Evolutionary conservation across 495 filamentous ascomycete species (phyloP).

Genomic region (Penicillium riverlandense): DNA sequence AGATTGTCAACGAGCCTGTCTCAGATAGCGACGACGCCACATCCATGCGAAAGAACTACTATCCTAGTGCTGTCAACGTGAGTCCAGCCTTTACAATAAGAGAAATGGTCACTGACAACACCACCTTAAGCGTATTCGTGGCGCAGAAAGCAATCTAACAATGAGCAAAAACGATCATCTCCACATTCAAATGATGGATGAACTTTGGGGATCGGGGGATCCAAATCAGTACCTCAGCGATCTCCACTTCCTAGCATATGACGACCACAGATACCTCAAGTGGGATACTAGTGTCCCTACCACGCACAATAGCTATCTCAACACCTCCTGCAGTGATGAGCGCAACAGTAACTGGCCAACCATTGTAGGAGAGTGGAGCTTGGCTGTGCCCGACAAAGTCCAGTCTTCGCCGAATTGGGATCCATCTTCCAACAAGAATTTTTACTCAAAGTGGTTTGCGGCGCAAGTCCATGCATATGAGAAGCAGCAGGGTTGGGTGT

Average conservation of each 20-base stretch:
- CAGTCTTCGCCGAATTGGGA: conserved; percentile 39
- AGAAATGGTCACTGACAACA: not conserved
- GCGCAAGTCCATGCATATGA: conserved; percentile 53
- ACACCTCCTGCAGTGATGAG: conserved; percentile 43
- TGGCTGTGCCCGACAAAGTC: conserved; percentile 39
- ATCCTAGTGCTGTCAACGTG: conserved; percentile 39
- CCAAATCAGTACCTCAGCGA: conserved; percentile 34
- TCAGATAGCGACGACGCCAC: conserved; percentile 20
- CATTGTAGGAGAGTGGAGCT: conserved; percentile 53
- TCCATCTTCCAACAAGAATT: conserved; percentile 36
- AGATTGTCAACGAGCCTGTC: conserved; percentile 55
- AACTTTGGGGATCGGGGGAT: conserved; percentile 45
- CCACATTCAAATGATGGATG: conserved; percentile 52
- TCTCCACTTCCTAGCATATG: conserved; percentile 39
- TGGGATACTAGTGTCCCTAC: conserved; percentile 36
- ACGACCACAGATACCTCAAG: conserved; percentile 50
- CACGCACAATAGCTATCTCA: conserved; percentile 39
- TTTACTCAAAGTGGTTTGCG: conserved; percentile 53
- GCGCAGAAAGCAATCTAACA: conserved; percentile 27
- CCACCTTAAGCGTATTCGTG: conserved; percentile 37
- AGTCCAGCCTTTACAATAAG: not conserved
- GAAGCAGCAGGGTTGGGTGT: conserved; percentile 52
- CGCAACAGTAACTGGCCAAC: conserved; percentile 36
- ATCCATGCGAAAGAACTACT: conserved; percentile 33
- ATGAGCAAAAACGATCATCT: conserved; percentile 30